Conservation (phyloP, 805 yeast genomes). For the Zygoascus biomembranicola region DNA sequence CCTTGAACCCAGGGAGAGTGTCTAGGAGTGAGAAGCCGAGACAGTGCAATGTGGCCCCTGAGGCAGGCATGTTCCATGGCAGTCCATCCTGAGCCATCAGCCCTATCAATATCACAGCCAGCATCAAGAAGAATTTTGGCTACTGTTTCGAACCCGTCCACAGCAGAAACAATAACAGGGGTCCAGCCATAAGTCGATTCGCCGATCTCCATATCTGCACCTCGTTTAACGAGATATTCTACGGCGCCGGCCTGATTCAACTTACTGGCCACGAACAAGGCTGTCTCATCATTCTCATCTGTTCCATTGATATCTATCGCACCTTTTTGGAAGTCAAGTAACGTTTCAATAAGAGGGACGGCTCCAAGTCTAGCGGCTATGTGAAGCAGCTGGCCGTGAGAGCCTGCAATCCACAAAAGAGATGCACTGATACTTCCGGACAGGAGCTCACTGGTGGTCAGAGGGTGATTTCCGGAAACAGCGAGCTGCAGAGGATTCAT, state of each 20-base stretch:
- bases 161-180: slow-evolving; percentile 82
- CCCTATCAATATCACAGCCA: slow-evolving; percentile 46
- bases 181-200: slow-evolving; percentile 89
- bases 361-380: slow-evolving; percentile 64
- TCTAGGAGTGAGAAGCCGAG: slow-evolving; percentile 41
- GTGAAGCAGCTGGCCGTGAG: slow-evolving; percentile 22
- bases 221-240: slow-evolving; percentile 42
- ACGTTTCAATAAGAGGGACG: slow-evolving; percentile 43
- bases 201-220: slow-evolving; percentile 67
- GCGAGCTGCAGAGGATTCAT: slow-evolving; percentile 79
- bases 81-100: slow-evolving; percentile 89
- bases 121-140: slow-evolving; percentile 45
- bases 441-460: slow-evolving; percentile 56
- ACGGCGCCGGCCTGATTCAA: slow-evolving; percentile 48
- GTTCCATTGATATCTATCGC: slow-evolving; percentile 61
- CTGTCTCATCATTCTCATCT: slow-evolving; percentile 55
- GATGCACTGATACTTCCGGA: slow-evolving; percentile 17
- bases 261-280: slow-evolving; percentile 74
- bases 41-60: slow-evolving; percentile 73
- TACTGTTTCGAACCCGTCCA: slow-evolving; percentile 63
- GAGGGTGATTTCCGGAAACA: slow-evolving; percentile 74
- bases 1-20: slow-evolving; percentile 9
- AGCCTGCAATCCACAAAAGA: not conserved
- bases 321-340: slow-evolving; percentile 36
- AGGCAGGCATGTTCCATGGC: slow-evolving; percentile 96